These are phyloP conservation scores for Alternaria panax DNA, from an alignment of 2,329 filamentous ascomycete genomes.

Conservation along the genomic window DNA sequence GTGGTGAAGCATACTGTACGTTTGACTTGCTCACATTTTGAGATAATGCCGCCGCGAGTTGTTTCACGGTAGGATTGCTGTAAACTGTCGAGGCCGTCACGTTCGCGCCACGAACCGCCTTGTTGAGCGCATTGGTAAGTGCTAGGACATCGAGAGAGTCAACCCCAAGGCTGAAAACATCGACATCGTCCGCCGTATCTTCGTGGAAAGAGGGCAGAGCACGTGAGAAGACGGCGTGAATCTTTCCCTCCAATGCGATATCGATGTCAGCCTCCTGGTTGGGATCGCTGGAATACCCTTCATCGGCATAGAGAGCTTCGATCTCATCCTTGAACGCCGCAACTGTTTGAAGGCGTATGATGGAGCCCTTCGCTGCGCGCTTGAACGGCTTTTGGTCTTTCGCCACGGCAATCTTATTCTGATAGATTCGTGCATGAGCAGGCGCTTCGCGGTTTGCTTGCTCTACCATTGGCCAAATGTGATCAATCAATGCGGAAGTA, in stretches of 20 bases:
- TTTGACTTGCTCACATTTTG: neutral
- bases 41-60: neutral
- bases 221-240: neutral
- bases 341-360: slow-evolving; percentile 31
- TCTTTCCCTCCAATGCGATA: neutral
- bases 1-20: neutral
- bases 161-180: slow-evolving; percentile 4
- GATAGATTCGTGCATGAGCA: slow-evolving; percentile 32
- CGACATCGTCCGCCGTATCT: neutral
- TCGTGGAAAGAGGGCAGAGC: neutral
- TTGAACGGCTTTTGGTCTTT: slow-evolving; percentile 16
- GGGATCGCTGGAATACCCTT: slow-evolving; percentile 3
- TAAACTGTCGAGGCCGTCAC: slow-evolving; percentile 5
- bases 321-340: slow-evolving; percentile 34
- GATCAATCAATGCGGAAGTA: slow-evolving; percentile 17
- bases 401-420: slow-evolving; percentile 23
- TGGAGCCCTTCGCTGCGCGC: slow-evolving; percentile 36
- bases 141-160: slow-evolving; percentile 7
- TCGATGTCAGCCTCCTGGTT: neutral
- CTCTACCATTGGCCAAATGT: slow-evolving; percentile 33
- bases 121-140: slow-evolving; percentile 6
- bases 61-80: neutral
- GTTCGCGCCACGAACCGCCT: neutral
- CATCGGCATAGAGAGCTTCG: slow-evolving; percentile 25
- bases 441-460: slow-evolving; percentile 30